phyloP scores from a whole-genome alignment of 495 filamentous ascomycete genomes.

The Aspergillus leporis region DNA sequence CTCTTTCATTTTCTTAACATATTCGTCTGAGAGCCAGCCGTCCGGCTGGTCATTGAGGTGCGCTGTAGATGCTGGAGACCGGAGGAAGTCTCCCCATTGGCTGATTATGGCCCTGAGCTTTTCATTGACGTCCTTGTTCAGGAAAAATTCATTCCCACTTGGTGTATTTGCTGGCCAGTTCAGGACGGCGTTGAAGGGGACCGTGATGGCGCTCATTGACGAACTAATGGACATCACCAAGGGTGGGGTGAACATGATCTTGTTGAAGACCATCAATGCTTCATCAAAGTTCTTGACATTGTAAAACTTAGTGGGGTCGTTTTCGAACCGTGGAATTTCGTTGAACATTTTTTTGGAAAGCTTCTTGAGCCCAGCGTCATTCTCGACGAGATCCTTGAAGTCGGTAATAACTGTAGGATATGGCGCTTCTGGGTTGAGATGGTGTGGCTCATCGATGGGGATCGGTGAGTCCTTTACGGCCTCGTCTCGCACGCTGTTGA shows the following conservation, averaged over 20 bases:
- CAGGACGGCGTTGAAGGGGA: conserved; percentile 1
- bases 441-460: not conserved
- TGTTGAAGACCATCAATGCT: not conserved
- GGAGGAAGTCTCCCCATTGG: conserved; percentile 1
- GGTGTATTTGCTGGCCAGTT: conserved; percentile 6
- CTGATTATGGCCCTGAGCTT: not conserved
- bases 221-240: not conserved
- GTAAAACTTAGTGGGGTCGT: not conserved
- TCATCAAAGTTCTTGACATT: not conserved
- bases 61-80: not conserved
- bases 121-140: not conserved
- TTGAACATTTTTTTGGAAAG: conserved; percentile 1
- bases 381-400: not conserved
- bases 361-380: not conserved
- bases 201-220: not conserved
- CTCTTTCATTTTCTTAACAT: not conserved
- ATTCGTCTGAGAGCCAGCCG: not conserved
- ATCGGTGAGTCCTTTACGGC: not conserved
- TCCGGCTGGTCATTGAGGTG: no score
- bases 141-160: not conserved
- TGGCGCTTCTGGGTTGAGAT: not conserved
- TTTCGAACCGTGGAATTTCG: conserved; percentile 3
- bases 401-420: not conserved
- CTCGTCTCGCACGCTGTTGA: not conserved
- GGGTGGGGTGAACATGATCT: not conserved